A percentile compares a stretch with the other conserved stretches of the same genome.
phyloP scores from a whole-genome alignment of 1,284 basidiomycete species.

The Cutaneotrichosporon dermatis region DNA sequence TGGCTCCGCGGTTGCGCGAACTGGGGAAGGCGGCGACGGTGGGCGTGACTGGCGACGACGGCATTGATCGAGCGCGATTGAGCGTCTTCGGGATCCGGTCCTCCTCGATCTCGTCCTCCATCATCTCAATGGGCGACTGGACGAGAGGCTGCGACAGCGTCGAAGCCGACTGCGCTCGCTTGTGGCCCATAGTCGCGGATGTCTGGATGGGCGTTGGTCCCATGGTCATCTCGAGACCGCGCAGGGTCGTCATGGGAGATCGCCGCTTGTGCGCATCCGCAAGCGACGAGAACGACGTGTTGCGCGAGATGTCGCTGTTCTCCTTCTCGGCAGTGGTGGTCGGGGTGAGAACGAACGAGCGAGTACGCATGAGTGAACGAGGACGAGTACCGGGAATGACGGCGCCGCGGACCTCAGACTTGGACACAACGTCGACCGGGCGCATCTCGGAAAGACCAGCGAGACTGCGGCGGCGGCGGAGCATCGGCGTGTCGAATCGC shows the following conservation, averaged over 20 bases:
- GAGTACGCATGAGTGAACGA: slow-evolving; percentile 1
- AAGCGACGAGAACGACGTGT: slow-evolving; percentile 12
- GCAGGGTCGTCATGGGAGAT: background rate
- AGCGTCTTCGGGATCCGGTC: background rate
- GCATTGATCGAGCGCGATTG: slow-evolving; percentile 1
- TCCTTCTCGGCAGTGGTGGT: background rate
- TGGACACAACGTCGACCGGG: slow-evolving; percentile 9
- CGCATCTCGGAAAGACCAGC: slow-evolving; percentile 23
- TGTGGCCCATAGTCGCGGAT: background rate
- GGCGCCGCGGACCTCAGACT: slow-evolving; percentile 8
- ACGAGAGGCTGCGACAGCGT: background rate
- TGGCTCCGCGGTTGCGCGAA: background rate
- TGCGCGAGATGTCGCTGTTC: slow-evolving; percentile 9
- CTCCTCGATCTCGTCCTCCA: background rate
- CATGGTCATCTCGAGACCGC: slow-evolving; percentile 7
- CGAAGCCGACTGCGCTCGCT: slow-evolving; percentile 2
- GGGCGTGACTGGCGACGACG: slow-evolving; percentile 1
- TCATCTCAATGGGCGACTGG: background rate
- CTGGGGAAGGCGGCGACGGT: background rate
- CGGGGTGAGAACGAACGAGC: background rate
- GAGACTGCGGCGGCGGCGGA: slow-evolving; percentile 36
- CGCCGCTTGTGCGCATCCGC: slow-evolving; percentile 1
- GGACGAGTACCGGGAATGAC: slow-evolving; percentile 1
- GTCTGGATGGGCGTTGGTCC: background rate
- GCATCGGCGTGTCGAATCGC: slow-evolving; percentile 30